Evolutionary conservation across 2,329 filamentous ascomycete genomes (phyloP).

Genomic region (Colletotrichum camelliae): DNA sequence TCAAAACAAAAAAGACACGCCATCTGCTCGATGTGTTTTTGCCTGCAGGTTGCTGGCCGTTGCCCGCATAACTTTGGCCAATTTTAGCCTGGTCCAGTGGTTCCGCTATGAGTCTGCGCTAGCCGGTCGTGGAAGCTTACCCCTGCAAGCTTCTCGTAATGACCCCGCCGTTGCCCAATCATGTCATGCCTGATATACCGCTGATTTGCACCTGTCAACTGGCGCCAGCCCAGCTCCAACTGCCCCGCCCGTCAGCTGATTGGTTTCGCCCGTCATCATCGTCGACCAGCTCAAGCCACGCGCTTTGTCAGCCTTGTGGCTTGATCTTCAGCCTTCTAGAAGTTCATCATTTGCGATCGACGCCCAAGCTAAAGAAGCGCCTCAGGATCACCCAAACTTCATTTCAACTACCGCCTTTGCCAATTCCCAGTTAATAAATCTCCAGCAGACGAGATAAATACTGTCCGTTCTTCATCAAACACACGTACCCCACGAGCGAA

Average conservation of each 20-base stretch:
- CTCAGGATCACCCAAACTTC: neutral
- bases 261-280: neutral
- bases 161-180: neutral
- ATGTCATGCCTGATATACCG: neutral
- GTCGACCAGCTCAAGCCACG: neutral
- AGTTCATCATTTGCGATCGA: slow-evolving; percentile 2
- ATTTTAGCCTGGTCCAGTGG: slow-evolving; percentile 1
- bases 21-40: neutral
- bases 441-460: neutral
- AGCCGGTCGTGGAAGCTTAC: neutral
- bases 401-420: neutral
- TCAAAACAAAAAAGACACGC: slow-evolving; percentile 2
- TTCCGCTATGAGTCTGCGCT: neutral
- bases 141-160: neutral
- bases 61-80: slow-evolving; percentile 19
- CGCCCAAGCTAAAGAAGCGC: neutral
- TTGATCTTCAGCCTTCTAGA: slow-evolving; percentile 18
- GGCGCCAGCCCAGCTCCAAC: neutral
- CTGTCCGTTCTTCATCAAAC: neutral
- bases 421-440: neutral
- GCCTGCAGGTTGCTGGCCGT: neutral
- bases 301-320: slow-evolving; percentile 19
- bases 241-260: slow-evolving; percentile 5
- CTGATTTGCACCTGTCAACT: neutral
- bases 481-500: neutral